Conservation (phyloP, 1,284 basidiomycete genomes). For the Chalciporus sp. region DNA sequence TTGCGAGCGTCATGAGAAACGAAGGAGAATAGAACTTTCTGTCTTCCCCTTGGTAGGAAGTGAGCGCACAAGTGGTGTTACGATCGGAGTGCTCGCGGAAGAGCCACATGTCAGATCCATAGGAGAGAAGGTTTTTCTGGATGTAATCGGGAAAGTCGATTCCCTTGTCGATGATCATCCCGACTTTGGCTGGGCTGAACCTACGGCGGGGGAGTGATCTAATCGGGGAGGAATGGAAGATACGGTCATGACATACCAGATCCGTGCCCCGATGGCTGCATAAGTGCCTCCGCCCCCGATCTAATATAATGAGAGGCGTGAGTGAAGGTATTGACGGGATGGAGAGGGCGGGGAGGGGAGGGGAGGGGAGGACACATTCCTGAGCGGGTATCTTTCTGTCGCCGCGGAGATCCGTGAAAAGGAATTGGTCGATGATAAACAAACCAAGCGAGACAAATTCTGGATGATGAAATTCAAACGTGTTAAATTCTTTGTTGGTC, state of each 20-base stretch:
- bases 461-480: too few species aligned
- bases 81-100: conserved; percentile 63
- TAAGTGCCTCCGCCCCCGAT: conserved; percentile 92
- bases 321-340: too few species aligned
- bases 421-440: conserved; percentile 88
- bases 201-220: conserved; percentile 38
- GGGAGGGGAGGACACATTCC: conserved; percentile 44
- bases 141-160: conserved; percentile 72
- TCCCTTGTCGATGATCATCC: conserved; percentile 87
- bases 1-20: conserved; percentile 11
- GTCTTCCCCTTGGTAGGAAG: conserved; percentile 74
- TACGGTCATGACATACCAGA: conserved; percentile 59
- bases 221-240: neutral
- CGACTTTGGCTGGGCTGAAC: conserved; percentile 63
- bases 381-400: conserved; percentile 50
- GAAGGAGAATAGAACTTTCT: conserved; percentile 53
- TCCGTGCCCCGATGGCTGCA: conserved; percentile 75
- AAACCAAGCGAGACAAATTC: conserved; percentile 80
- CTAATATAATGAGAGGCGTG: conserved; percentile 40
- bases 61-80: conserved; percentile 75
- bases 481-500: conserved; percentile 6
- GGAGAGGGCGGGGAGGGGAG: neutral
- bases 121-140: conserved; percentile 57
- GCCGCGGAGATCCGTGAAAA: conserved; percentile 59
- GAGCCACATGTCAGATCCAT: conserved; percentile 80